phyloP scores from a whole-genome alignment of 2,329 filamentous ascomycete species.

The Colletotrichum sp. region DNA sequence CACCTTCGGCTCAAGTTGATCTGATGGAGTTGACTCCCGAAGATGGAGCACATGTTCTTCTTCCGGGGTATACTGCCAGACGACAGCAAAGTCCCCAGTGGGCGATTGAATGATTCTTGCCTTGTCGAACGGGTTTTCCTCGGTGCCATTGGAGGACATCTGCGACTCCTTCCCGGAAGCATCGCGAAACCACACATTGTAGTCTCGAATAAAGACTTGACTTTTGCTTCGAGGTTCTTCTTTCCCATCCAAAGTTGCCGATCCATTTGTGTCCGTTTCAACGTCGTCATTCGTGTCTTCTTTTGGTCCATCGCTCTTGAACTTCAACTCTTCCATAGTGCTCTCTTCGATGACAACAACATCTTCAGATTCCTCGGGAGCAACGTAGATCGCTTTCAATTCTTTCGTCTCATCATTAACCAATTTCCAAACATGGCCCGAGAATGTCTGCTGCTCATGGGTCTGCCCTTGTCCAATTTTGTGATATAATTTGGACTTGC shows the following conservation, averaged over 20 bases:
- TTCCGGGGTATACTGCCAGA: slow-evolving; percentile 27
- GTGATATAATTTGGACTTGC: slow-evolving; percentile 18
- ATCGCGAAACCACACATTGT: background rate
- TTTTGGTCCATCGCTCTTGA: background rate
- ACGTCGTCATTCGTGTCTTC: background rate
- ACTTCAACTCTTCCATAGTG: background rate
- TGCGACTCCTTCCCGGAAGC: background rate
- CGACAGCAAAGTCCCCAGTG: slow-evolving; percentile 18
- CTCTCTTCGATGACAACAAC: background rate
- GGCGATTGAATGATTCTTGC: slow-evolving; percentile 22
- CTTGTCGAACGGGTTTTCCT: background rate
- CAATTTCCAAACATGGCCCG: slow-evolving; percentile 20
- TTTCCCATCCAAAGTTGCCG: background rate
- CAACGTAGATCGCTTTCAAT: slow-evolving; percentile 18
- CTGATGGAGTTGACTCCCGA: slow-evolving; percentile 29
- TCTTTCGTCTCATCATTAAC: background rate
- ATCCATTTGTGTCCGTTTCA: background rate
- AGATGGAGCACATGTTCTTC: slow-evolving; percentile 23
- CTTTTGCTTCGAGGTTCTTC: background rate
- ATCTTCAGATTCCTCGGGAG: background rate
- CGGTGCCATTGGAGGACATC: background rate
- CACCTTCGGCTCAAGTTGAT: slow-evolving; percentile 31
- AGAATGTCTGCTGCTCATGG: background rate
- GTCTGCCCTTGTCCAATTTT: background rate
- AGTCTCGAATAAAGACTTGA: background rate